These are phyloP conservation scores for Aegilops speltoides DNA, from an alignment of 176 grass and related monocot species.

Conservation along the genomic window DNA sequence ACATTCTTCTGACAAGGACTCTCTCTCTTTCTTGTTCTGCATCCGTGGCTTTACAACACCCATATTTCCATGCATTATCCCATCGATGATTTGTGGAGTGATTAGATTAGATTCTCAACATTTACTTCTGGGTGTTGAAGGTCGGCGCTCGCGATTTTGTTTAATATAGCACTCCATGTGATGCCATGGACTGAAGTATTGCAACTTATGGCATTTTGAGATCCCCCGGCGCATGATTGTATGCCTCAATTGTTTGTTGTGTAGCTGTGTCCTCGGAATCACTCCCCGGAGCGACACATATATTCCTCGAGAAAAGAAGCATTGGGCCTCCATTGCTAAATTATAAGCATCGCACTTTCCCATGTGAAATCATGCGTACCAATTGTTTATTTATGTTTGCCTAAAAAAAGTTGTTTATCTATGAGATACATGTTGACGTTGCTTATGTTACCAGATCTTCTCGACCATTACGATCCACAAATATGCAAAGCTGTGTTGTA, in stretches of 20 bases:
- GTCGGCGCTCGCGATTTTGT: conserved; percentile 10
- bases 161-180: conserved; percentile 11
- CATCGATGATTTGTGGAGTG: background rate
- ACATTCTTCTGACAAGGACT: background rate
- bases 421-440: conserved; percentile 14
- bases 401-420: background rate
- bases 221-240: conserved; percentile 19
- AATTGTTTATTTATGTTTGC: background rate
- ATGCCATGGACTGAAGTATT: conserved; percentile 30
- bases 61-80: conserved; percentile 33
- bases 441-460: conserved; percentile 29
- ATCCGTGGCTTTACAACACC: background rate
- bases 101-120: conserved; percentile 30
- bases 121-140: conserved; percentile 24
- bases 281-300: background rate
- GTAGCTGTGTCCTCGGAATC: conserved; percentile 13
- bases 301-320: background rate
- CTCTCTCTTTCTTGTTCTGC: background rate
- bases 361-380: conserved; percentile 48
- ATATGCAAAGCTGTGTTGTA: background rate
- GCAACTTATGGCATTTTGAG: background rate
- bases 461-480: background rate
- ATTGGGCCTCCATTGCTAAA: background rate
- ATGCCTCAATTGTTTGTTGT: background rate
- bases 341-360: conserved; percentile 2